A percentile compares a stretch with the other conserved stretches of the same genome.
Conservation (phyloP, 192 early-diverging fungal species). For the Backusella luteola region DNA sequence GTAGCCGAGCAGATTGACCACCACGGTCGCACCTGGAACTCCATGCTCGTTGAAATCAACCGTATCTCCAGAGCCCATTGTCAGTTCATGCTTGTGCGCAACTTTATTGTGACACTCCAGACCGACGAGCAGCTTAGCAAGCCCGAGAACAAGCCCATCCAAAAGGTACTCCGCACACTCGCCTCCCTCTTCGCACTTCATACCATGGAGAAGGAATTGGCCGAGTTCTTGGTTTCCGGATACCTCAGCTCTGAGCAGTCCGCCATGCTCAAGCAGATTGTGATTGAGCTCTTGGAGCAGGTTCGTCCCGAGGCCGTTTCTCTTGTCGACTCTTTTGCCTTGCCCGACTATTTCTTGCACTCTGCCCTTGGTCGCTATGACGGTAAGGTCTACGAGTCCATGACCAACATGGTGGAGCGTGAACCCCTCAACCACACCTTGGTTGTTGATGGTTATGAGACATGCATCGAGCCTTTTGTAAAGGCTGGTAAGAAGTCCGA, state of each 20-base stretch:
- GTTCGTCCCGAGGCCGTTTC: constrained; percentile 76
- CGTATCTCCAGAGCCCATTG: constrained; percentile 75
- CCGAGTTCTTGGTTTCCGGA: constrained; percentile 58
- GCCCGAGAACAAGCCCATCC: constrained; percentile 28
- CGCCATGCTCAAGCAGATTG: constrained; percentile 45
- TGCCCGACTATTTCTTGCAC: constrained; percentile 75
- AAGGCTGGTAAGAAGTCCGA: constrained; percentile 23
- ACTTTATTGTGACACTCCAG: constrained; percentile 66
- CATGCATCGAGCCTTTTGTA: constrained; percentile 38
- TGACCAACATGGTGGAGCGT: constrained; percentile 69
- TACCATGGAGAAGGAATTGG: constrained; percentile 68
- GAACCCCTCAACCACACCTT: constrained; percentile 74
- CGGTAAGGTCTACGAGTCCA: constrained; percentile 78
- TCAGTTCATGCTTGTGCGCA: constrained; percentile 70
- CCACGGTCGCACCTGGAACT: constrained; percentile 69
- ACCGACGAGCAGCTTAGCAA: constrained; percentile 39
- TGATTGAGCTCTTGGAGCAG: constrained; percentile 57
- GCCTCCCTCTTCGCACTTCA: constrained; percentile 58
- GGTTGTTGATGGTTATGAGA: constrained; percentile 58
- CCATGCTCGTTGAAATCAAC: constrained; percentile 72
- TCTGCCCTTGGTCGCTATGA: constrained; percentile 75
- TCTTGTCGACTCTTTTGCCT: constrained; percentile 77
- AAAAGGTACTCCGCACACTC: constrained; percentile 43
- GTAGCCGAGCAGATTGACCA: constrained; percentile 63
- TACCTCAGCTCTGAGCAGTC: constrained; percentile 53